phyloP scores from a whole-genome alignment of 192 early-diverging fungal species.

The Backusella tarrabulga region DNA sequence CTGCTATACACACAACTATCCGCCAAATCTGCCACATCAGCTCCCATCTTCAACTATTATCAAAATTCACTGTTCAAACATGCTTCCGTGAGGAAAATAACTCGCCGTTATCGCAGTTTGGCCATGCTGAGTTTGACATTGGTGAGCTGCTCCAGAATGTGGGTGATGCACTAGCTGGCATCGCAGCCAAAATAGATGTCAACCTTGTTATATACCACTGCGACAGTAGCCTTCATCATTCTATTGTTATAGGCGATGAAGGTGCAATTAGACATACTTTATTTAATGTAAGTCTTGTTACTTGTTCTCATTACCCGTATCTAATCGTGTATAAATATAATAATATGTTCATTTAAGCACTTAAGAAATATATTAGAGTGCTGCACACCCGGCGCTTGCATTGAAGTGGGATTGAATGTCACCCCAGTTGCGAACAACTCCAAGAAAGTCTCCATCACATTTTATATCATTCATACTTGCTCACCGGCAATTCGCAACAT shows the following conservation, averaged over 20 bases:
- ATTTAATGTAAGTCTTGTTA: conserved; percentile 43
- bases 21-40: conserved; percentile 54
- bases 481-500: not conserved
- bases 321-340: not conserved
- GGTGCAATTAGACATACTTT: conserved; percentile 50
- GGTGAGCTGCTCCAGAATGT: conserved; percentile 55
- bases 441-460: conserved; percentile 8
- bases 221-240: conserved; percentile 51
- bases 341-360: conserved; percentile 35
- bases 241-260: conserved; percentile 51
- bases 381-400: conserved; percentile 44
- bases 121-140: conserved; percentile 47
- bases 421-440: not conserved
- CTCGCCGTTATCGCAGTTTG: conserved; percentile 13
- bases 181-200: conserved; percentile 49
- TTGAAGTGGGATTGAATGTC: conserved; percentile 52
- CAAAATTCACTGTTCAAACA: conserved; percentile 28
- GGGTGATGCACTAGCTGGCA: conserved; percentile 57
- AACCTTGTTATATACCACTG: conserved; percentile 57
- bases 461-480: conserved; percentile 20
- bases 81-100: conserved; percentile 16
- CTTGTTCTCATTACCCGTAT: not conserved
- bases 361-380: conserved; percentile 50
- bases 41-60: conserved; percentile 40
- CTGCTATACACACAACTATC: conserved; percentile 52